Conservation (phyloP, 2,329 filamentous ascomycete species). For the Claviceps digitariae region DNA sequence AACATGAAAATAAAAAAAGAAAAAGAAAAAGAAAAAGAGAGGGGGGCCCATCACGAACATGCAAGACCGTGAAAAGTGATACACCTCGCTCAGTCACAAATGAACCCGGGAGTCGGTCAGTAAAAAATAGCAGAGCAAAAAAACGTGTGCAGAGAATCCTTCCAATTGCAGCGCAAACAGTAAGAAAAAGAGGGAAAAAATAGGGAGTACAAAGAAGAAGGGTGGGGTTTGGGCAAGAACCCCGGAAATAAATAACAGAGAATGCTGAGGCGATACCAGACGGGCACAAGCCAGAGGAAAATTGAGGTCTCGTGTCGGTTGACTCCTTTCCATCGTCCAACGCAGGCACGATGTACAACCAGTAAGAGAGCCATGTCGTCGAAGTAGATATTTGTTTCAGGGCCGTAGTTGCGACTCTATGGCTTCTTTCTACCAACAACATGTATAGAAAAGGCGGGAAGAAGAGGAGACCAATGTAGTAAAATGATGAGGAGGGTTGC, state of each 20-base stretch:
- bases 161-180: conserved; percentile 12
- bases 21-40: conserved; percentile 1
- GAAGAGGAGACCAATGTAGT: conserved; percentile 9
- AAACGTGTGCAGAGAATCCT: conserved; percentile 19
- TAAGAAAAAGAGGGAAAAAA: background rate
- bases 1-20: background rate
- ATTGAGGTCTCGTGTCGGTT: conserved; percentile 22
- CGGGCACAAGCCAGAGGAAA: conserved; percentile 14
- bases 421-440: conserved; percentile 1
- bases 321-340: conserved; percentile 13
- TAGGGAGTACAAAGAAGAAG: conserved; percentile 9
- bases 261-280: conserved; percentile 4
- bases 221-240: background rate
- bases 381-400: background rate
- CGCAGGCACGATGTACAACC: conserved; percentile 10
- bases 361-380: conserved; percentile 11
- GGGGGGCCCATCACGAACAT: conserved; percentile 16
- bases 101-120: conserved; percentile 15
- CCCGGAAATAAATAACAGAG: conserved; percentile 4
- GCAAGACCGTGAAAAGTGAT: conserved; percentile 21
- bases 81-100: conserved; percentile 21
- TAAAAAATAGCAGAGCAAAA: conserved; percentile 18
- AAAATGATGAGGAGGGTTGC: conserved; percentile 19
- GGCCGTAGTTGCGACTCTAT: background rate
- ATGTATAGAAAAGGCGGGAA: background rate